Conservation (phyloP, 495 filamentous ascomycete species). For the Tricharina praecox region DNA sequence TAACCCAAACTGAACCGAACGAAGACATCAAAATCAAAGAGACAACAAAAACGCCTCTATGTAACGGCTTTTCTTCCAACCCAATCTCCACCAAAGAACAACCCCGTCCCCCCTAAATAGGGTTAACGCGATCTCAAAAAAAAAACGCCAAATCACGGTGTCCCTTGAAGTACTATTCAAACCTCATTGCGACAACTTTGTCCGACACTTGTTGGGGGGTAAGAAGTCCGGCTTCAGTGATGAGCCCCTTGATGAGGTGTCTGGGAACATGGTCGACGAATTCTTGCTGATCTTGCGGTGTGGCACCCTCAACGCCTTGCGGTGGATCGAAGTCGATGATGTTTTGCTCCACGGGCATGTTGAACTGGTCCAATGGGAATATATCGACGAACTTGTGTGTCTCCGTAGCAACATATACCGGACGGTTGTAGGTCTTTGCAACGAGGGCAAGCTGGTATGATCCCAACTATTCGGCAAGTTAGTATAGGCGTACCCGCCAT, state of each 20-base stretch:
- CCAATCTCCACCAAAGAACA: background rate
- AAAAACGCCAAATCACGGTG: too few species aligned
- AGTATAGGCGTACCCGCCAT: background rate
- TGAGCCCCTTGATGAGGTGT: constrained; percentile 59
- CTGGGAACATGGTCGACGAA: constrained; percentile 76
- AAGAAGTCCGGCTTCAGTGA: constrained; percentile 59
- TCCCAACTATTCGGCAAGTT: constrained; percentile 44
- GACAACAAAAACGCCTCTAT: background rate
- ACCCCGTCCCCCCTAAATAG: background rate
- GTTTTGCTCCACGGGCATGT: constrained; percentile 57
- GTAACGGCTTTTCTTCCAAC: background rate
- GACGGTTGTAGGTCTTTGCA: constrained; percentile 57
- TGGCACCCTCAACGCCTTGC: constrained; percentile 32
- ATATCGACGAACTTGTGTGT: constrained; percentile 86
- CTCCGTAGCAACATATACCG: constrained; percentile 82
- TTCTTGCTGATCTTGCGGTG: constrained; percentile 26
- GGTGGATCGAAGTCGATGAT: constrained; percentile 46
- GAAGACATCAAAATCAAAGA: too few species aligned
- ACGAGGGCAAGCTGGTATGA: constrained; percentile 79
- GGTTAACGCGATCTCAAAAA: too few species aligned
- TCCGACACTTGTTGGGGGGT: constrained; percentile 36
- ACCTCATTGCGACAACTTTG: constrained; percentile 19
- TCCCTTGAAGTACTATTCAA: constrained; percentile 10
- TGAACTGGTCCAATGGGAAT: constrained; percentile 61
- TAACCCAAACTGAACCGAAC: too few species aligned